These are phyloP conservation scores for Candida maltosa DNA, from an alignment of 805 yeast genomes.

Conservation along the genomic window DNA sequence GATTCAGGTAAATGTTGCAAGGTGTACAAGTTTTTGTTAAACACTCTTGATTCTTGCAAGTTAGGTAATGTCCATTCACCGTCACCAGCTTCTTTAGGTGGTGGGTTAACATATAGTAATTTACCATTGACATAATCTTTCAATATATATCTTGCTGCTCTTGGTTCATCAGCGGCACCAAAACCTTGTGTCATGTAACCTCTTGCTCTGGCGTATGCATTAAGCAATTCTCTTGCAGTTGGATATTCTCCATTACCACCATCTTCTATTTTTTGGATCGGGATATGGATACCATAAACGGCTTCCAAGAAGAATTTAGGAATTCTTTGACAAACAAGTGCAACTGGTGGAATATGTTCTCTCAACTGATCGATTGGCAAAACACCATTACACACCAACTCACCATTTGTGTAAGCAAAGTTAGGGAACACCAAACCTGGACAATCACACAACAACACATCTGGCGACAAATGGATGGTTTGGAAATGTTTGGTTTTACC, in stretches of 20 bases:
- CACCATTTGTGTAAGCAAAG: constrained; percentile 94
- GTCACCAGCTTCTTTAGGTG: constrained; percentile 62
- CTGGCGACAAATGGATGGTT: constrained; percentile 80
- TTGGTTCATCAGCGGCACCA: constrained; percentile 93
- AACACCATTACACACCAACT: constrained; percentile 97
- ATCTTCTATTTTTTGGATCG: constrained; percentile 69
- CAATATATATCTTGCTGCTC: constrained; percentile 88
- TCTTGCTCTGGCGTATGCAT: constrained; percentile 92
- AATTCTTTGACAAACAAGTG: constrained; percentile 79
- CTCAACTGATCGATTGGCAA: constrained; percentile 95
- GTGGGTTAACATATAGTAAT: constrained; percentile 79
- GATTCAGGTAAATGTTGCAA: constrained; percentile 64
- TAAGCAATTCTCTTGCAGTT: constrained; percentile 82
- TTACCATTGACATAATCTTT: constrained; percentile 96
- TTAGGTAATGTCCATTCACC: constrained; percentile 57
- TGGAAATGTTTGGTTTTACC: constrained; percentile 99
- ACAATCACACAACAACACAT: constrained; percentile 91
- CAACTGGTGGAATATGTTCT: constrained; percentile 85
- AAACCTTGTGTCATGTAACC: constrained; percentile 97
- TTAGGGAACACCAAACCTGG: constrained; percentile 99
- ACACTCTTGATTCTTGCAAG: constrained; percentile 39
- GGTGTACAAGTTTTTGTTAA: constrained; percentile 74
- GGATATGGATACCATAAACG: constrained; percentile 87
- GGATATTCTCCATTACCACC: constrained; percentile 84
- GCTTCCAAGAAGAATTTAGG: constrained; percentile 91